phyloP scores from a whole-genome alignment of 768 basidiomycete genomes.

The Chalciporus sphaerocephalus region DNA sequence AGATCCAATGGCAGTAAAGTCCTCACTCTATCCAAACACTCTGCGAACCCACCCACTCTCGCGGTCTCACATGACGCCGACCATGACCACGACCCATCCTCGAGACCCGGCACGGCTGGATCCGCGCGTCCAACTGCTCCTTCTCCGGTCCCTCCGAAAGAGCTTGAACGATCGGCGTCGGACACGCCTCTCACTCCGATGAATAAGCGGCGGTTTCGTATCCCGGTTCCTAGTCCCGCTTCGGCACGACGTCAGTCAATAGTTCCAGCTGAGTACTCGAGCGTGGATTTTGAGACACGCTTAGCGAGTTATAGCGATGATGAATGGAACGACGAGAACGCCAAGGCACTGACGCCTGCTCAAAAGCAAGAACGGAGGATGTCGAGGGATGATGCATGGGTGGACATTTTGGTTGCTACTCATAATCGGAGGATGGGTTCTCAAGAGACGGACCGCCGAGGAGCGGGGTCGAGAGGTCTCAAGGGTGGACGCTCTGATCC shows the following conservation, averaged over 20 bases:
- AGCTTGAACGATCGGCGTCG: slow-evolving; percentile 24
- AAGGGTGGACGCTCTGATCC: slow-evolving; percentile 51
- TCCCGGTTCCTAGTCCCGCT: slow-evolving; percentile 56
- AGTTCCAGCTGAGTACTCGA: slow-evolving; percentile 72
- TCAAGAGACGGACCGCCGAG: slow-evolving; percentile 46
- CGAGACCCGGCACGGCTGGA: slow-evolving; percentile 22
- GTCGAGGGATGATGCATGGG: slow-evolving; percentile 75
- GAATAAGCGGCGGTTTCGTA: slow-evolving; percentile 52
- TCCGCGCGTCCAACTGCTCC: slow-evolving; percentile 9
- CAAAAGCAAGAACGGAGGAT: slow-evolving; percentile 39
- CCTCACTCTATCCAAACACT: slow-evolving; percentile 27
- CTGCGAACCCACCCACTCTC: slow-evolving; percentile 13
- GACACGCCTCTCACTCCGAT: slow-evolving; percentile 26
- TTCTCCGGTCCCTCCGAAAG: slow-evolving; percentile 19
- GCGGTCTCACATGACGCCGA: slow-evolving; percentile 28
- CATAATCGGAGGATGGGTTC: slow-evolving; percentile 48
- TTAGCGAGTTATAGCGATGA: slow-evolving; percentile 59
- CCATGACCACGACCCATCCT: slow-evolving; percentile 26
- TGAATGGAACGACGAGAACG: slow-evolving; percentile 38
- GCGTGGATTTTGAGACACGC: slow-evolving; percentile 79
- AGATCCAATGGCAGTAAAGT: slow-evolving; percentile 49
- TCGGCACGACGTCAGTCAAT: slow-evolving; percentile 45
- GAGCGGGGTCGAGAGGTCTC: slow-evolving; percentile 25
- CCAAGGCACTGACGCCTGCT: slow-evolving; percentile 38
- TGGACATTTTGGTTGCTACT: slow-evolving; percentile 74